Evolutionary conservation across 768 basidiomycete genomes (phyloP).

Genomic region (Mrakia blollopis): DNA sequence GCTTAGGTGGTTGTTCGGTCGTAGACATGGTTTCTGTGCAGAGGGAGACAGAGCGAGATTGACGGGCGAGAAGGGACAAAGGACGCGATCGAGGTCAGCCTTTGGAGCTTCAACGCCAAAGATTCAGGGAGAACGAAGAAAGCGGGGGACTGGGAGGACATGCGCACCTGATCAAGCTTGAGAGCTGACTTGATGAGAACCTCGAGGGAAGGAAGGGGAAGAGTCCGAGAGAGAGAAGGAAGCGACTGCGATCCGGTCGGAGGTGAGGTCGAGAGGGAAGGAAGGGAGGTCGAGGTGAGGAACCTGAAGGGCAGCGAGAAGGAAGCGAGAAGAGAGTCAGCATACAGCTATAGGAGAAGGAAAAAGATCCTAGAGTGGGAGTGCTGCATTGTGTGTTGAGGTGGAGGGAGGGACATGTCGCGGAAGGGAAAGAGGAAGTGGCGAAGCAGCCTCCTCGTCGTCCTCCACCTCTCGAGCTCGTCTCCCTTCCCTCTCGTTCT

Average conservation of each 20-base stretch:
- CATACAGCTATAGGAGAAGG: background rate
- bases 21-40: slow-evolving; percentile 11
- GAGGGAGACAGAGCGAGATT: background rate
- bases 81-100: slow-evolving; percentile 10
- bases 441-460: background rate
- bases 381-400: background rate
- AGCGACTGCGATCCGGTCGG: slow-evolving; percentile 5
- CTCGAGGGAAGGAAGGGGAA: background rate
- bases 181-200: background rate
- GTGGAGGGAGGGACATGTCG: too few relatives aligned
- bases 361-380: background rate
- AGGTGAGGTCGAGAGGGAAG: background rate
- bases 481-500: background rate
- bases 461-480: background rate
- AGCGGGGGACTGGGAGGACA: background rate
- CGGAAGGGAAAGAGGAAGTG: too few relatives aligned
- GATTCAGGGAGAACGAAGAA: background rate
- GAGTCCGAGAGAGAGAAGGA: background rate
- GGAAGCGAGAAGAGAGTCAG: background rate
- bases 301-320: background rate
- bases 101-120: background rate
- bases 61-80: background rate
- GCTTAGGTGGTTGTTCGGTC: background rate
- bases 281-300: background rate
- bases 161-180: background rate